Base-by-base conservation (phyloP, 176 grass and related monocot species). In the Themeda triandra region DNA sequence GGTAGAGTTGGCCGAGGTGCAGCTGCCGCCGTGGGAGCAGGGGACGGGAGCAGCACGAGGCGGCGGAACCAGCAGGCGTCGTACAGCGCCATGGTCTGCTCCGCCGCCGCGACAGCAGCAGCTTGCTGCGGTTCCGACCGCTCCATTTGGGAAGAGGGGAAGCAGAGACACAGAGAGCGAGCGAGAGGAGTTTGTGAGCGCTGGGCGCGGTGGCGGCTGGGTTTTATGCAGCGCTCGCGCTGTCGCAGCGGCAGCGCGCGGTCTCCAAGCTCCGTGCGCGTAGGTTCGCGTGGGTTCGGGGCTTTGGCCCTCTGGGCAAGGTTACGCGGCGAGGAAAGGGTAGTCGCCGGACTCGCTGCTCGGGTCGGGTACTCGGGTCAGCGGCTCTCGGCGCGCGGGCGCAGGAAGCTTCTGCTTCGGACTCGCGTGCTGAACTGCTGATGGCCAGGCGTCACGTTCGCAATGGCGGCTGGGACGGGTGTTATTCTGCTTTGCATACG, bases 1-100 rank as follows among this genome's bases (percentile, higher is more conserved):
- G 36, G 6, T 41, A 35, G 33, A 35, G 60, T 5, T 25, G 59
- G 14, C 1, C 53, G 5, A 0, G 67, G 21, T 14, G 13, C 4
- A 4, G 13, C 13, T 13, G 37, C 31, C 2, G 60, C 9, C n/a
- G 94, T 32, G 2, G 80, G 36, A 14, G 80, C 29, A 4, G 86
- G 11, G 13, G 28, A 8, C 21, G 82, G 39, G 74, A 58, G 80
- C 27, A 99, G 89, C 19, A 99, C 84, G 24, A 90, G 84, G 83
- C 81, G 87, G 65, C 18, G 83, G 76, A 84, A 98, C 93, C 93
- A 98, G 75, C 23, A 87, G 35, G 87, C 42, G 87, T 94, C 93
- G 82, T 92, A 96, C n/a, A 92, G 89, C 54, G 44, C 44, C 13
- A 92, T 35, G 36, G 77, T 69, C 4, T 82, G 60, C 56, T 77